A percentile compares a stretch with the other conserved stretches of the same genome.
Conservation (phyloP, 1,284 basidiomycete species). For the Microbotryum scabiosae region DNA sequence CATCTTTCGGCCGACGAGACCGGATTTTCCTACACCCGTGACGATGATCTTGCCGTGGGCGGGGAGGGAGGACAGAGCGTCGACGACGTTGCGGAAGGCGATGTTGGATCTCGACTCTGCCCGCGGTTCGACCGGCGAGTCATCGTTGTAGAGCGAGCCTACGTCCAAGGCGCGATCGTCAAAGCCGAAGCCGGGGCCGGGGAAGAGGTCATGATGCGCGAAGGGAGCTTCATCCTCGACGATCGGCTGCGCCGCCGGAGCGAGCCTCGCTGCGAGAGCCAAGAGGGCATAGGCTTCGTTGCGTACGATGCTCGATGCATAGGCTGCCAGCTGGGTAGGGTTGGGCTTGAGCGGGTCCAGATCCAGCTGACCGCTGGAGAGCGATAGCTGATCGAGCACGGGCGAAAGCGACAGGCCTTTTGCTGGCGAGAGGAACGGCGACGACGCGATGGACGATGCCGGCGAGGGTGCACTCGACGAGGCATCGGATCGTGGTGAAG, state of each 20-base stretch:
- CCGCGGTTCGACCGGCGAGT: not conserved
- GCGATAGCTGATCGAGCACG: slow-evolving; percentile 3
- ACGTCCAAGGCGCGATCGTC: slow-evolving; percentile 7
- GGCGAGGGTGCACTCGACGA: slow-evolving; percentile 20
- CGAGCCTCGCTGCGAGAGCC: slow-evolving; percentile 32
- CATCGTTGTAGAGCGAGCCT: slow-evolving; percentile 1
- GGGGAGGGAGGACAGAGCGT: slow-evolving; percentile 23
- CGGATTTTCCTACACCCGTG: slow-evolving; percentile 42
- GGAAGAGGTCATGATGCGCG: not conserved
- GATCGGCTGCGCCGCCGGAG: slow-evolving; percentile 24
- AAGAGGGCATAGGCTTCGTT: slow-evolving; percentile 35
- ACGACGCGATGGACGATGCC: slow-evolving; percentile 20
- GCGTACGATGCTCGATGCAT: slow-evolving; percentile 30
- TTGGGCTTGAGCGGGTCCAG: slow-evolving; percentile 3
- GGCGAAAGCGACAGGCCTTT: slow-evolving; percentile 2
- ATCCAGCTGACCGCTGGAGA: not conserved
- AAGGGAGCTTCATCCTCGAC: slow-evolving; percentile 19
- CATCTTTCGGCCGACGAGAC: slow-evolving; percentile 33
- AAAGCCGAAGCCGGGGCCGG: not conserved
- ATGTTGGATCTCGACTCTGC: slow-evolving; percentile 19
- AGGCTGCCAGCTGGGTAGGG: slow-evolving; percentile 18
- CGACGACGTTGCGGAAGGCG: slow-evolving; percentile 25
- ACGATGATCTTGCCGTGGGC: slow-evolving; percentile 40
- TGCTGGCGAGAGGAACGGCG: slow-evolving; percentile 20
- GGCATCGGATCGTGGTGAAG: slow-evolving; percentile 14